phyloP scores from a whole-genome alignment of 2,329 filamentous ascomycete genomes.

The Xylaria sp. region DNA sequence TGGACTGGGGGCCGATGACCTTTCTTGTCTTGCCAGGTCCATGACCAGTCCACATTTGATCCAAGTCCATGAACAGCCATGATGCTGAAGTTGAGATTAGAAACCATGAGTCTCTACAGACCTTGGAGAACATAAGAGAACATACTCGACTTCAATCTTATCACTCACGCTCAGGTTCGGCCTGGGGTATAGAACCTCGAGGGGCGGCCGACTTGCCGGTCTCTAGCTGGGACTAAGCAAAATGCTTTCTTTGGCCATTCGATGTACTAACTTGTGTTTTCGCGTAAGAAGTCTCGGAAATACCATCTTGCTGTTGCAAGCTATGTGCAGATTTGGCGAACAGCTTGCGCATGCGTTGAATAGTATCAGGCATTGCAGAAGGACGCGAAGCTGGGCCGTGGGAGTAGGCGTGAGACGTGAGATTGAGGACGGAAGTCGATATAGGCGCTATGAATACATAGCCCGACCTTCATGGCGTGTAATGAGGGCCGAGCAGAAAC shows the following conservation, averaged over 20 bases:
- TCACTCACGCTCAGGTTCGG: neutral
- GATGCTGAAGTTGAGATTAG: slow-evolving; percentile 21
- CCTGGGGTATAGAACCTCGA: slow-evolving; percentile 29
- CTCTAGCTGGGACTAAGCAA: slow-evolving; percentile 11
- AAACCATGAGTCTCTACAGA: neutral
- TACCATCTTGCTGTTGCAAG: slow-evolving; percentile 1
- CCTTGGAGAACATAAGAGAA: neutral
- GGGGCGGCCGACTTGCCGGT: slow-evolving; percentile 12
- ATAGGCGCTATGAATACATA: neutral
- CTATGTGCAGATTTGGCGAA: neutral
- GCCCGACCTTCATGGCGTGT: neutral
- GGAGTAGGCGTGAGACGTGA: neutral
- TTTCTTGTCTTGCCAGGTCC: slow-evolving; percentile 30
- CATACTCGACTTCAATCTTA: slow-evolving; percentile 23
- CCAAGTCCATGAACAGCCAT: slow-evolving; percentile 30
- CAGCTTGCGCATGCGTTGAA: neutral
- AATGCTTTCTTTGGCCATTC: neutral
- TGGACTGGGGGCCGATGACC: slow-evolving; percentile 16
- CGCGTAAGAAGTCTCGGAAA: slow-evolving; percentile 5
- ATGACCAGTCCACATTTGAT: slow-evolving; percentile 29
- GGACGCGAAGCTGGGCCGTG: neutral
- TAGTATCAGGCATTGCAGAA: neutral
- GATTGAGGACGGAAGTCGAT: neutral
- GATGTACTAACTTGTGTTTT: slow-evolving; percentile 10
- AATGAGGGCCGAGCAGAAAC: neutral